Evolutionary conservation across 805 yeast genomes (phyloP).

Genomic region (Saccharomycopsis olivae): DNA sequence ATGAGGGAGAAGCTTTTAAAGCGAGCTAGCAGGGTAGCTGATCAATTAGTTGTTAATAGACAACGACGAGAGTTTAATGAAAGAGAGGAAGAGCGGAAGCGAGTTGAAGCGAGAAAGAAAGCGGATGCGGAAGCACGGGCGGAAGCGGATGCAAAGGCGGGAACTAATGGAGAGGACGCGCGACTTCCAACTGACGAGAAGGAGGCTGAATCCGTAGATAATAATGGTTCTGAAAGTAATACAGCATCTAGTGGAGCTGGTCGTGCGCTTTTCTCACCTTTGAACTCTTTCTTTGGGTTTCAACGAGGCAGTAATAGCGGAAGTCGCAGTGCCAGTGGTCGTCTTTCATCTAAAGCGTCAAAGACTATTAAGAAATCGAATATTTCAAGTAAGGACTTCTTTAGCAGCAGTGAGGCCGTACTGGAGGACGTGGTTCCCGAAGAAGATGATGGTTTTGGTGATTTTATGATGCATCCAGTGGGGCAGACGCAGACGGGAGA

Average conservation of each 20-base stretch:
- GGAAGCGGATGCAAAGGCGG: background rate
- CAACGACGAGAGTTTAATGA: conserved; percentile 1
- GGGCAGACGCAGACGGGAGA: conserved; percentile 2
- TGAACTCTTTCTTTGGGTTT: conserved; percentile 8
- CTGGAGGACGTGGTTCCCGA: background rate
- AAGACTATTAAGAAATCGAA: conserved; percentile 11
- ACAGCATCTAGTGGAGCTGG: background rate
- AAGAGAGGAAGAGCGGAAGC: conserved; percentile 2
- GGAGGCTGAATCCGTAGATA: background rate
- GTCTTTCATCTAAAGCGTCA: conserved; percentile 5
- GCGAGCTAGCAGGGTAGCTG: conserved; percentile 10
- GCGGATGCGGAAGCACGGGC: background rate
- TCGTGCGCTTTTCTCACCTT: conserved; percentile 12
- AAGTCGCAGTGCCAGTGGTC: background rate
- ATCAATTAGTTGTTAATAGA: conserved; percentile 9
- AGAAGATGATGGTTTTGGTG: conserved; percentile 12
- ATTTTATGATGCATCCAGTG: conserved; percentile 12
- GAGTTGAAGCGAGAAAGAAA: background rate
- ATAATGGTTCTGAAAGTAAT: background rate
- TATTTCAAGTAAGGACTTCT: conserved; percentile 7
- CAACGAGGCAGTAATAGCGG: conserved; percentile 3
- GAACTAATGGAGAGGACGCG: background rate
- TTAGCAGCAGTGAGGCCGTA: background rate
- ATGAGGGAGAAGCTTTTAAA: conserved; percentile 10
- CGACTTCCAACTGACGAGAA: background rate